Evolutionary conservation across 73 alveolate species (phyloP).

Genomic region (Paramecium biaurelia): DNA sequence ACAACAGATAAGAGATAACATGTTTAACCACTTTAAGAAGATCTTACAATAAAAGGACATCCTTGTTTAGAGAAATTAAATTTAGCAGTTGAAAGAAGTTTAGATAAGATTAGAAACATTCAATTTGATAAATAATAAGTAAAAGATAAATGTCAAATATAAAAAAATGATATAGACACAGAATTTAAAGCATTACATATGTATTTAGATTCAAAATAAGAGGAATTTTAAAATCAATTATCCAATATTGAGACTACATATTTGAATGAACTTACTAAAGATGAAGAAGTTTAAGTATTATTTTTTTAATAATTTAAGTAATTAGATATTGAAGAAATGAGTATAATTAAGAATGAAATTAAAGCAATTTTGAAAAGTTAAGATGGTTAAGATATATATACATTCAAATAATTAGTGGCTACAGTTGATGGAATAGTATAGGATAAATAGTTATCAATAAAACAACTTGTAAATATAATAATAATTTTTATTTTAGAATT

Average conservation of each 20-base stretch:
- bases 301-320: background rate
- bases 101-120: background rate
- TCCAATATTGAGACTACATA: background rate
- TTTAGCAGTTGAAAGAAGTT: slow-evolving; percentile 34
- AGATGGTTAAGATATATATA: slow-evolving; percentile 6
- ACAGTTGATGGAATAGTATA: background rate
- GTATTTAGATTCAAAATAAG: slow-evolving; percentile 8
- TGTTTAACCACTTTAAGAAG: background rate
- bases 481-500: background rate
- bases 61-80: slow-evolving; percentile 35
- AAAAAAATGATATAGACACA: background rate
- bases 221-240: background rate
- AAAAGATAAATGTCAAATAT: background rate
- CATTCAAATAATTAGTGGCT: background rate
- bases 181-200: background rate
- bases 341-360: background rate
- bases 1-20: slow-evolving; percentile 25
- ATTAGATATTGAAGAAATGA: slow-evolving; percentile 29
- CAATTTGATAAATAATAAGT: background rate
- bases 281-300: background rate
- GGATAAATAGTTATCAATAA: background rate
- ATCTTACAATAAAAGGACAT: slow-evolving; percentile 7
- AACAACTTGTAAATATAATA: background rate
- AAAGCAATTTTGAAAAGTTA: background rate
- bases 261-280: background rate